These are phyloP conservation scores for Dalbergia oliveri DNA, from an alignment of 306 rosid genomes.

Conservation along the genomic window DNA sequence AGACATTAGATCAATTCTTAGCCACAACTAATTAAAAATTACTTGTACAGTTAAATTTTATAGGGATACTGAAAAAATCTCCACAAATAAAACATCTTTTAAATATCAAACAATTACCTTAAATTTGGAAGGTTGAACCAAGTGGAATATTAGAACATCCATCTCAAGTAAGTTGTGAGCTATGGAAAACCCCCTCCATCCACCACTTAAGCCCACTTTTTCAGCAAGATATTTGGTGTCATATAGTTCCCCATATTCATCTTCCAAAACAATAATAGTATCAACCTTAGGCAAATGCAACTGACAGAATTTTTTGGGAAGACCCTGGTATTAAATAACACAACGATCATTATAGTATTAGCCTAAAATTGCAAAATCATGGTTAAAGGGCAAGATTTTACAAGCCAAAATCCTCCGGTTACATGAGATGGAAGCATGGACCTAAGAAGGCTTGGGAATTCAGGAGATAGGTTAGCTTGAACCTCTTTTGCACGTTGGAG, in stretches of 20 bases:
- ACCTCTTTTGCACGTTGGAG: conserved; percentile 52
- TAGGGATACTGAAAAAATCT: too few relatives aligned
- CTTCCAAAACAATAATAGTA: conserved; percentile 58
- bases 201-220: conserved; percentile 61
- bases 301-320: conserved; percentile 53
- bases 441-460: conserved; percentile 53
- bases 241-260: conserved; percentile 48
- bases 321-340: conserved; percentile 55
- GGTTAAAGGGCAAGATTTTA: conserved; percentile 34
- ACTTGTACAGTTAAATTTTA: too few relatives aligned
- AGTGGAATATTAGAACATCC: conserved; percentile 57
- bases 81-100: background rate
- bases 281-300: conserved; percentile 57
- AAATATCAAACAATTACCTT: conserved; percentile 52
- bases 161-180: conserved; percentile 52
- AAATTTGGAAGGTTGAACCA: conserved; percentile 52
- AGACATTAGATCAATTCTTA: too few relatives aligned
- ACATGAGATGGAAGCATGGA: conserved; percentile 63
- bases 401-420: conserved; percentile 65
- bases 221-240: conserved; percentile 49
- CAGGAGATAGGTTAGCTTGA: conserved; percentile 47
- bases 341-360: background rate
- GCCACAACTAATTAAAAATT: too few relatives aligned
- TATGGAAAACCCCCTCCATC: conserved; percentile 62
- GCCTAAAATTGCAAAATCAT: background rate